Percentiles rank a stretch among this genome's conserved stretches.
phyloP scores from a whole-genome alignment of 495 filamentous ascomycete genomes.

The Trypethelium eluteriae region DNA sequence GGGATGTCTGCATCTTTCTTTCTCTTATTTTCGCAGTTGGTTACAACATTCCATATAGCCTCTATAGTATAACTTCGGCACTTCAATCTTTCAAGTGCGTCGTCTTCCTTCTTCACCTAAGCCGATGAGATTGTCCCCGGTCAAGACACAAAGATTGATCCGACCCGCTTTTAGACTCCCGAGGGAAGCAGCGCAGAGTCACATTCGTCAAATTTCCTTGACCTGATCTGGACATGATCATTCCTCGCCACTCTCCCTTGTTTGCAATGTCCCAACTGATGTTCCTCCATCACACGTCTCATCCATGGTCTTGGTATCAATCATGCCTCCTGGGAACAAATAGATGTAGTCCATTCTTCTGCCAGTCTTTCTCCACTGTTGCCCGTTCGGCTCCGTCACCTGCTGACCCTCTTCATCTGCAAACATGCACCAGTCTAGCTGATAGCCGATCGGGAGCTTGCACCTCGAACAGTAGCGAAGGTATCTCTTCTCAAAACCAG shows the following conservation, averaged over 20 bases:
- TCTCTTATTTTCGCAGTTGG: too few species aligned
- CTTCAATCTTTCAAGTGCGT: too few species aligned
- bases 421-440: conserved; percentile 40
- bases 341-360: conserved; percentile 47
- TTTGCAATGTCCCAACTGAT: neutral
- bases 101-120: too few species aligned
- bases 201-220: neutral
- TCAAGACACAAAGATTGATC: too few species aligned
- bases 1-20: too few species aligned
- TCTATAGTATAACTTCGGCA: too few species aligned
- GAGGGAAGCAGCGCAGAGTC: neutral
- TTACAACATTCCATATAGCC: too few species aligned
- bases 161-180: neutral
- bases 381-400: conserved; percentile 18
- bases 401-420: conserved; percentile 27
- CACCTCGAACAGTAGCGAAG: conserved; percentile 57
- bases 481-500: conserved; percentile 67
- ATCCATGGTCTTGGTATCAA: conserved; percentile 13
- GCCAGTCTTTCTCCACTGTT: conserved; percentile 16
- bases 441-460: conserved; percentile 57
- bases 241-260: neutral
- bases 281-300: neutral
- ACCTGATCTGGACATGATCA: neutral
- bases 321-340: conserved; percentile 42
- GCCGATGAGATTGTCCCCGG: too few species aligned